Base-by-base conservation (phyloP, 768 basidiomycete genomes). In the Boletellus ananiceps region DNA sequence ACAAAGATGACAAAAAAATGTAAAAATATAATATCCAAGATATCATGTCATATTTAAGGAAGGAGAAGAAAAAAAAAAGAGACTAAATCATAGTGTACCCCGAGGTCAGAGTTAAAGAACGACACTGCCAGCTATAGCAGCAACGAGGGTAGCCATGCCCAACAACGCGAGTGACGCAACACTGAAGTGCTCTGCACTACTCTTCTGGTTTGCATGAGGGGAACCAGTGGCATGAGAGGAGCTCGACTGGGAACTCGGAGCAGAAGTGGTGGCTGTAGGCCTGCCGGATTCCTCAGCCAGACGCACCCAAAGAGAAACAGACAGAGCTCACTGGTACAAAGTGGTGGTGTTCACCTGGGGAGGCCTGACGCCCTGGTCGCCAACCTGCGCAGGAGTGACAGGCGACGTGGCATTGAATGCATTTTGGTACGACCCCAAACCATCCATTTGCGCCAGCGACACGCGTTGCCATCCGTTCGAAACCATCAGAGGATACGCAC, bases 391-490 rank as follows among this genome's bases (percentile, higher is more conserved):
- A 21, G 50, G 51, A 32, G 31, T 50, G 40, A 63, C 67, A 12
- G 40, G 70, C 55, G 62, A 69, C 57, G 21, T 60, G 9, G 53
- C 33, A n/a, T 60, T 57, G 29, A 58, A 54, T 3, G 78, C 66
- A 57, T 82, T 81, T 61, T 75, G 77, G 50, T 81, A 83, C 14
- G 68, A 51, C 16, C 66, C 61, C 35, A 72, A 25, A 44, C 68
- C 71, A 15, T 74, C 62, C 49, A 77, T 54, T 34, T 67, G 64
- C 8, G 81, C 76, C 40, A 86, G 69, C 41, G 83, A 83, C 34
- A 71, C 69, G 25, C 82, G 71, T 31, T 76, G 75, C 93, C 93
- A 97, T 11, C 83, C 84, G 56, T 83, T 82, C 5, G 73, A 57
- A 53, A 73, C 70, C 66, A 93, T 82, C 34, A 79, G 51, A 3